Base-by-base conservation (phyloP, 768 basidiomycete species). In the Suillus ampliporus region DNA sequence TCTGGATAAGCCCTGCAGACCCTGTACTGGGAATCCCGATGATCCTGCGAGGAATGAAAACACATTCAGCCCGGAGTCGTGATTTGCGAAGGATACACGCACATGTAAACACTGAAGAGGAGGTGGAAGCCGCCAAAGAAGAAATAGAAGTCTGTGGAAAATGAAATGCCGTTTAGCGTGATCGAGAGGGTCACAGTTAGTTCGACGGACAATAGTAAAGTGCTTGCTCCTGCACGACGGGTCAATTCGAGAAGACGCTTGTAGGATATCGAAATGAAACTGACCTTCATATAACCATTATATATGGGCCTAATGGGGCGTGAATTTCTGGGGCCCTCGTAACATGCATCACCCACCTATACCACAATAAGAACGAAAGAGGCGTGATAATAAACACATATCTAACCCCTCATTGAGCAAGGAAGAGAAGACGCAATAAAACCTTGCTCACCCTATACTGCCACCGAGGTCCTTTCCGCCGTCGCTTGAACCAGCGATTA, bases 71-170 rank as follows among this genome's bases (percentile, higher is more conserved):
- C 72, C 66, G 62, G 68, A 15, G 68, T 50, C 70, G 50, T 56
- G 58, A 54, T 57, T 53, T 46, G 61, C 60, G 61, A 51, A 50
- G 41, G 50, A 40, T 21, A 64, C 13, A 69, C 89, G 81, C 72
- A 92, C 94, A 93, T 94, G 80, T 98, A 99, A 72, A 93, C 74
- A 65, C 91, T 92, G 81, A 94, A 98, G 46, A 93, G 82, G 65
- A 99, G 84, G 79, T 99, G 95, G 84, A 93, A 98, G 52, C 95
- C 97, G 60, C 89, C 85, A 79, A 99, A 99, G 79, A 98, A 87
- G 83, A 98, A 97, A 83, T 94, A 99, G 67, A 97, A 77, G 81
- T 98, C 96, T 98, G 70, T 57, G n/a, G n/a, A 58, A 51, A 37
- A 43, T 34, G 5, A 67, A 73, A 60, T 59, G 57, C 37, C 37